Evolutionary conservation across 352 stramenopile species (phyloP), one percentile per base, ranked within the genome.

Genomic region (Paralagenidium karlingii): DNA sequence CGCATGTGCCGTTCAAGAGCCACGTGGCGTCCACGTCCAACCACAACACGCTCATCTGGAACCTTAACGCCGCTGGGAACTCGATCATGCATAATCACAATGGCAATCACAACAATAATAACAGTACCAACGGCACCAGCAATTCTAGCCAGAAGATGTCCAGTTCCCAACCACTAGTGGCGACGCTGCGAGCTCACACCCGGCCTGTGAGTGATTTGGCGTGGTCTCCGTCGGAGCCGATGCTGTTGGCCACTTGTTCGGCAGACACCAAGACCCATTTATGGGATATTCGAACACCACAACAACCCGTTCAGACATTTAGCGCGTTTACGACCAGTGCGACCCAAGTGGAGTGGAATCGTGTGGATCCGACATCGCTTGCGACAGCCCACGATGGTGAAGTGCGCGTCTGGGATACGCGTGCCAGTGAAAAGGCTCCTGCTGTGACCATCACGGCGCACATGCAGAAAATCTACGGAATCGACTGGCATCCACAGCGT

Each of bases 321-420:
- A 62, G 61, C 31, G 62, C 76, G 4, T 75, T 79, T 51, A 77
- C 78, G 30, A 66, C 56, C 9, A 83, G 69, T 45, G 70, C 78
- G 16, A 59, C 63, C 9, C 70, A 83, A 18, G 63, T 87, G 34
- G 71, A 78, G 45, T 91, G 77, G 77, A 84, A 86, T 43, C 68
- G 63, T 30, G 58, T 81, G 13, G 70, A 86, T 34, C 46, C 58
- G 11, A 77, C 56, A 34, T 78, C 53, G 22, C 34, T 91, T 34
- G 77, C 77, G n/a, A 88, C 75, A 9, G 70, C 75, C 8, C 77
- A 91, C 45, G 75, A 85, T 34, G 70, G 73, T 34, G 75, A 87
- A 34, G 75, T 88, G 26, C 57, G 70, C 19, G 54, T 90, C 2
- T 90, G 76, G 76, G 76, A 90, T 47, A 67, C 75, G 11, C 65